Conservation (phyloP, 2,329 filamentous ascomycete genomes). For the Apiospora kogelbergensis region DNA sequence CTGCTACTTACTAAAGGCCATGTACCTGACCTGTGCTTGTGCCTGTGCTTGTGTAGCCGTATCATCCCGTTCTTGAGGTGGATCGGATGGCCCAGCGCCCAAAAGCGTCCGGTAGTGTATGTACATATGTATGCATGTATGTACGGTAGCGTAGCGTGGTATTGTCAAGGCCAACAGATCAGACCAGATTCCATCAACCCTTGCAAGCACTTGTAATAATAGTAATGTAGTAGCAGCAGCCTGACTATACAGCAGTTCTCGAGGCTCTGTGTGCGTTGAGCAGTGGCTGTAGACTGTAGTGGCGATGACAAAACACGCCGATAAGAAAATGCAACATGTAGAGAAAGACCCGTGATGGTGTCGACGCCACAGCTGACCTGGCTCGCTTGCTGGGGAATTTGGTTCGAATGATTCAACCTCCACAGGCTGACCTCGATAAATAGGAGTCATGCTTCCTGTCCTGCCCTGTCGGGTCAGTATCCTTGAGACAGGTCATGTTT, state of each 20-base stretch:
- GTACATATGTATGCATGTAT: too few species aligned
- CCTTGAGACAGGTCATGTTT: conserved; percentile 8
- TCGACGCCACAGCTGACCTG: not conserved
- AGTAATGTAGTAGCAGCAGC: not conserved
- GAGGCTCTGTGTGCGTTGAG: not conserved
- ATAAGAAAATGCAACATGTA: not conserved
- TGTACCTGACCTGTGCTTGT: conserved; percentile 3
- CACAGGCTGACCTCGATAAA: not conserved
- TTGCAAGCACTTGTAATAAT: not conserved
- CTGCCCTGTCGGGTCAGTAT: conserved; percentile 3
- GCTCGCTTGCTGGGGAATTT: not conserved
- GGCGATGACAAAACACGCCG: not conserved
- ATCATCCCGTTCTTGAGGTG: not conserved
- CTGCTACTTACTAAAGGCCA: too few species aligned
- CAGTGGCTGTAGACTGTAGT: not conserved
- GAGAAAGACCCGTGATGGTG: not conserved
- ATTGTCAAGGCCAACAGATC: not conserved
- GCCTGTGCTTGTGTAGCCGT: not conserved
- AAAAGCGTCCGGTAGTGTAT: too few species aligned
- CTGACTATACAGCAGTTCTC: not conserved
- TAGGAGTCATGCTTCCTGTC: not conserved
- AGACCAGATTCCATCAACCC: not conserved
- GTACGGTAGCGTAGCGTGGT: not conserved
- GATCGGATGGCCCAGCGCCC: not conserved
- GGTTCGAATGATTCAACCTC: not conserved